phyloP scores from a whole-genome alignment of 2,329 filamentous ascomycete genomes.

The Diplodia scrobiculata region DNA sequence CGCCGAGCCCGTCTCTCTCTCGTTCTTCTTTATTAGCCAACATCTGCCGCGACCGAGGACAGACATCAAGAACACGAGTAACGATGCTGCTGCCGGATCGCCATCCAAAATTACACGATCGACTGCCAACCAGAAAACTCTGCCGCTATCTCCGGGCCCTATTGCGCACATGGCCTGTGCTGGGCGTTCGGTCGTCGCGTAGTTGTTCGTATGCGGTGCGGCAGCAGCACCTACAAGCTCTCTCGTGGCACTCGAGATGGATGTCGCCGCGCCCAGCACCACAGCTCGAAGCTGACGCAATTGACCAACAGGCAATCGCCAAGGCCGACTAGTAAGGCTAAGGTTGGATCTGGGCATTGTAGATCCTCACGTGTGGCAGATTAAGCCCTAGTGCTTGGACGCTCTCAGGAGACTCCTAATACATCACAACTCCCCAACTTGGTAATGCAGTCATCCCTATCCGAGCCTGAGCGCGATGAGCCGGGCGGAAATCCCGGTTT shows the following conservation, averaged over 20 bases:
- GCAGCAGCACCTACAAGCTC: not conserved
- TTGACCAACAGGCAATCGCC: not conserved
- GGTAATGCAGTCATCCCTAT: constrained; percentile 16
- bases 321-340: not conserved
- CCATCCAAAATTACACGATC: constrained; percentile 12
- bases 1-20: no score
- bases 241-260: no score
- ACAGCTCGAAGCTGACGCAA: no score
- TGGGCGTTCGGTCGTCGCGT: not conserved
- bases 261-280: no score
- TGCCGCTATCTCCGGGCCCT: constrained; percentile 6
- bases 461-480: constrained; percentile 3
- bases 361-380: constrained; percentile 12
- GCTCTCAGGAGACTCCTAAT: constrained; percentile 4
- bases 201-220: no score
- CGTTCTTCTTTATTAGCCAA: not conserved
- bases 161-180: not conserved
- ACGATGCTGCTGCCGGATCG: not conserved
- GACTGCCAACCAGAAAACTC: not conserved
- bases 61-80: not conserved
- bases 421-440: not conserved
- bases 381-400: constrained; percentile 15
- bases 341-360: constrained; percentile 5
- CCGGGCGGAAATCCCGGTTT: not conserved
- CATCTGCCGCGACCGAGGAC: not conserved